phyloP scores from a whole-genome alignment of 164 flowering plant species.

The Nelumbo lutea region DNA sequence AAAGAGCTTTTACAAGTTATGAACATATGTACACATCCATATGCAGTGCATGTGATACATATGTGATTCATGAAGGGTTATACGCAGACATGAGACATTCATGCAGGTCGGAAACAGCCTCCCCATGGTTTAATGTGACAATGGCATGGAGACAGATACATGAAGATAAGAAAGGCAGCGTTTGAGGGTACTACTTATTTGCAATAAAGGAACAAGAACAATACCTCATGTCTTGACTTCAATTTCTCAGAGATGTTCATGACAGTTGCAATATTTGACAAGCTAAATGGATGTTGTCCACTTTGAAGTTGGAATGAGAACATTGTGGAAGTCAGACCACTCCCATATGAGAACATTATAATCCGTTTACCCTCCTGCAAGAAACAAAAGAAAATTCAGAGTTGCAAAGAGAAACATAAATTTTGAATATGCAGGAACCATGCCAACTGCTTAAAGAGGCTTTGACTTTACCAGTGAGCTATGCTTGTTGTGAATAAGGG shows the following conservation, averaged over 20 bases:
- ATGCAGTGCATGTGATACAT: too few species aligned
- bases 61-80: too few species aligned
- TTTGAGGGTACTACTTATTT: too few species aligned
- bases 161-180: too few species aligned
- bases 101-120: too few species aligned
- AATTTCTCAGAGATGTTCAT: slow-evolving; percentile 66
- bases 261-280: slow-evolving; percentile 74
- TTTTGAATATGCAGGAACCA: background rate
- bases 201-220: slow-evolving; percentile 7
- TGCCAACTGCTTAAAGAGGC: background rate
- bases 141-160: too few species aligned
- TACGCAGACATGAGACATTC: too few species aligned
- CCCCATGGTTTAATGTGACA: too few species aligned
- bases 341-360: slow-evolving; percentile 89
- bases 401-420: background rate
- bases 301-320: slow-evolving; percentile 62
- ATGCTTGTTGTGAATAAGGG: slow-evolving; percentile 73
- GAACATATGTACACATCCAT: too few species aligned
- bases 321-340: slow-evolving; percentile 88
- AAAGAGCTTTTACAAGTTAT: too few species aligned
- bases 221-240: slow-evolving; percentile 81
- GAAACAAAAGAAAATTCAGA: background rate
- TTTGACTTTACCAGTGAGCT: slow-evolving; percentile 52
- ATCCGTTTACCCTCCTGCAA: slow-evolving; percentile 71
- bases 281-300: slow-evolving; percentile 69